Evolutionary conservation across 2,329 filamentous ascomycete genomes (phyloP).

Genomic region (Aureobasidium lini): DNA sequence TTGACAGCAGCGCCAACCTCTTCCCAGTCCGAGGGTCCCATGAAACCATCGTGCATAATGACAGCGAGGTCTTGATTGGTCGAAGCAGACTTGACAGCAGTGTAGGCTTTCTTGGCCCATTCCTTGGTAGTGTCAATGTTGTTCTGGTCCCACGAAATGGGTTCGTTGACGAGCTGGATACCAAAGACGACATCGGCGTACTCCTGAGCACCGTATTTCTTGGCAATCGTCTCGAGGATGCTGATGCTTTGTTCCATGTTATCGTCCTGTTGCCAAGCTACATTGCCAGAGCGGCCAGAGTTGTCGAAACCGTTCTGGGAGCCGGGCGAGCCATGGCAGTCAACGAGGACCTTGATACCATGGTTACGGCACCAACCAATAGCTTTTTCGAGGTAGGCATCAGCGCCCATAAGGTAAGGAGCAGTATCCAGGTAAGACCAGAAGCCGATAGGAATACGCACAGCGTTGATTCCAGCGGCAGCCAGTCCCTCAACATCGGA

Average conservation of each 20-base stretch:
- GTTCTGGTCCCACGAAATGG: constrained; percentile 30
- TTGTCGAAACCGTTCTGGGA: constrained; percentile 20
- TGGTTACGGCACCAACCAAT: constrained; percentile 20
- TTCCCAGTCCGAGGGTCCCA: constrained; percentile 26
- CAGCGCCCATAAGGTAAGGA: constrained; percentile 40
- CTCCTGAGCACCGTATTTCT: constrained; percentile 32
- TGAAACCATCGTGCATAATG: constrained; percentile 35
- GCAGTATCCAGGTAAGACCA: constrained; percentile 43
- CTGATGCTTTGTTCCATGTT: constrained; percentile 29
- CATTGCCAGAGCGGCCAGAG: constrained; percentile 16
- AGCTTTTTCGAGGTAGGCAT: constrained; percentile 37
- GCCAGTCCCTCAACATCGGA: constrained; percentile 36
- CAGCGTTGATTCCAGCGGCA: constrained; percentile 31
- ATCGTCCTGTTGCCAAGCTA: constrained; percentile 15
- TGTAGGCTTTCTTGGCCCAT: constrained; percentile 31
- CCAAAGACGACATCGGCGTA: constrained; percentile 37
- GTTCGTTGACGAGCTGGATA: constrained; percentile 40
- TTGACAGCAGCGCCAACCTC: constrained; percentile 22
- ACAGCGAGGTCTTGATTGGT: constrained; percentile 30
- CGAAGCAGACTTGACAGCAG: constrained; percentile 24
- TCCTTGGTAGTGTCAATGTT: constrained; percentile 27
- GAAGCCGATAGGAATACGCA: constrained; percentile 48
- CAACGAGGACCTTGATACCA: constrained; percentile 43
- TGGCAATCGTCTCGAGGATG: constrained; percentile 32
- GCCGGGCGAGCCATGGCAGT: constrained; percentile 81